Conservation (phyloP, 352 stramenopile genomes). For the Pythium angustatum region DNA sequence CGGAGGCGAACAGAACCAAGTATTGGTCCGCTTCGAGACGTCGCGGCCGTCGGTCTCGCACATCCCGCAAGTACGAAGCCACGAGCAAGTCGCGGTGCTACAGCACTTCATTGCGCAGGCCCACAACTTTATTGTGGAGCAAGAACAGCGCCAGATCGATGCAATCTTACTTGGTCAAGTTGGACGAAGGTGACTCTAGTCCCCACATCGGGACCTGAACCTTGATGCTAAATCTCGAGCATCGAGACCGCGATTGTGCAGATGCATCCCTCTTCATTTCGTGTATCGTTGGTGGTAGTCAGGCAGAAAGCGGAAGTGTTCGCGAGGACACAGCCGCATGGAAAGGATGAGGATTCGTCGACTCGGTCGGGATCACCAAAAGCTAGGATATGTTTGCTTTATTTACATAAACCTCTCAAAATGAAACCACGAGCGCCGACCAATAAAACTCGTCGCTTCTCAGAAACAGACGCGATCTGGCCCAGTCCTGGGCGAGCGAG, state of each 20-base stretch:
- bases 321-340: no score
- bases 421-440: conserved; percentile 1
- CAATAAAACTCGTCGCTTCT: neutral
- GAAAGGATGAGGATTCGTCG: no score
- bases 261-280: no score
- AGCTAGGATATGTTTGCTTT: conserved; percentile 18
- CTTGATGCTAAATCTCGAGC: no score
- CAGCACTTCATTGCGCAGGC: conserved; percentile 6
- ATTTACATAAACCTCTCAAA: neutral
- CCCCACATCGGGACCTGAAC: no score
- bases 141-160: conserved; percentile 17
- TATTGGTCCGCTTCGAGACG: conserved; percentile 2
- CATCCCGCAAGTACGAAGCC: neutral
- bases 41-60: neutral
- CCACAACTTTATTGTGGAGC: conserved; percentile 14
- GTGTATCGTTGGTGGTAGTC: no score
- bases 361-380: no score
- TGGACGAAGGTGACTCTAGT: no score
- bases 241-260: no score
- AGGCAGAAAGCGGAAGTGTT: no score
- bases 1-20: neutral
- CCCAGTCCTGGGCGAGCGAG: neutral
- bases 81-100: neutral
- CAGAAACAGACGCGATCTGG: conserved; percentile 8
- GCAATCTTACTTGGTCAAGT: conserved; percentile 2